Evolutionary conservation across 257 asterid genomes (phyloP).

Genomic region (Coffea canephora): DNA sequence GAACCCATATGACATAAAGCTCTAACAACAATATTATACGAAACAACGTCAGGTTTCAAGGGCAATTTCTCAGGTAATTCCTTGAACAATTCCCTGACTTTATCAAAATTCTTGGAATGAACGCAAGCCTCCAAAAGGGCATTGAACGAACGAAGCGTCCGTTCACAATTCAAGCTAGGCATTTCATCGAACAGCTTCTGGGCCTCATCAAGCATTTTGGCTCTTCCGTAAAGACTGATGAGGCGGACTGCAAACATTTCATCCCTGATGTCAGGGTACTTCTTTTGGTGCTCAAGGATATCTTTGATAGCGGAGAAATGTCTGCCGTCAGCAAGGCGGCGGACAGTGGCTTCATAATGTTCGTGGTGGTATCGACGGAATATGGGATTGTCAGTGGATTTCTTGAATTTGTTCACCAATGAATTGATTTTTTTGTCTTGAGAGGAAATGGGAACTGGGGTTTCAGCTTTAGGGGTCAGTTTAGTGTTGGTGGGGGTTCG

Average conservation of each 20-base stretch:
- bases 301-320: slow-evolving; percentile 21
- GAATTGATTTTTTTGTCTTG: background rate
- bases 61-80: slow-evolving; percentile 39
- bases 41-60: slow-evolving; percentile 37
- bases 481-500: background rate
- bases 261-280: slow-evolving; percentile 17
- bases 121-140: slow-evolving; percentile 45
- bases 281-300: slow-evolving; percentile 22
- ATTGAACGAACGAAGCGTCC: slow-evolving; percentile 44
- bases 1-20: slow-evolving; percentile 40
- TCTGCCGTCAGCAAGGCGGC: slow-evolving; percentile 9
- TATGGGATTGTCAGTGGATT: background rate
- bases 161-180: slow-evolving; percentile 46
- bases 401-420: slow-evolving; percentile 20
- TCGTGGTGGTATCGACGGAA: slow-evolving; percentile 12
- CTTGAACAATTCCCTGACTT: slow-evolving; percentile 28
- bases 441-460: background rate
- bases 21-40: slow-evolving; percentile 37
- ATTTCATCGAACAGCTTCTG: slow-evolving; percentile 56
- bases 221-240: slow-evolving; percentile 34
- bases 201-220: slow-evolving; percentile 45
- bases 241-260: slow-evolving; percentile 28
- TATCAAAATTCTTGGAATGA: slow-evolving; percentile 25
- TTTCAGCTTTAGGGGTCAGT: background rate
- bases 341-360: slow-evolving; percentile 12